Evolutionary conservation across 2,329 filamentous ascomycete genomes (phyloP), one percentile per base, ranked within the genome.

Genomic region (Penicillium sp.): DNA sequence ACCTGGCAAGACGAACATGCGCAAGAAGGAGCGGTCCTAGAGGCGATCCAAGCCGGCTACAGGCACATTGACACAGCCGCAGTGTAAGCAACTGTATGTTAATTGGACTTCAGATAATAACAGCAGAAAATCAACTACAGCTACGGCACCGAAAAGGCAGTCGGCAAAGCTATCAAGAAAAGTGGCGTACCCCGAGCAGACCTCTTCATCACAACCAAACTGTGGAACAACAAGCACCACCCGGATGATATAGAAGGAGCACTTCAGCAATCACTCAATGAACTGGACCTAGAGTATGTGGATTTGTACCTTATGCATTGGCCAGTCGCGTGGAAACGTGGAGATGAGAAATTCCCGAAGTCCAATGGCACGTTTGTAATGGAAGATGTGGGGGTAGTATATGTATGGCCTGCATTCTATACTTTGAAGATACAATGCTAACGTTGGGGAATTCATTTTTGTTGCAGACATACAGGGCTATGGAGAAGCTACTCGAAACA

Each of bases 251-350:
- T 90, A 16, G 77, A 83, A 57, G 75, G 81, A 61, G 86, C 86
- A 60, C 81, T 86, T 48, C 79, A 82, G 60, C 80, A 83, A 41
- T 86, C 86, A 43, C 77, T 89, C 52, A 81, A 86, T 68, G 81
- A 86, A 66, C 80, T 89, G 65, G 82, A 80, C 13, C 76, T 87
- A 39, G 86, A 87, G 57, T 90, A 90, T 69, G 77, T 90, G 56
- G 87, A 90, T 69, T 77, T 90, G 11, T 89, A 84, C 71, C 79
- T 90, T 56, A 89, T 91, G 69, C 87, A 90, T 73, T 90, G 82
- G 80, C 84, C 84, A 0, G 77, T 79, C 10, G 75, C 84, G 1
- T 85, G 83, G 68, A 77, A 79, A 47, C 73, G 77, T 24, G 77
- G 80, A n/a, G 72, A 75, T 22, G 73, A 78, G 6, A 60, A 76